Percentiles rank a stretch among this genome's conserved stretches.
phyloP scores from a whole-genome alignment of 2,329 filamentous ascomycete species.

The Bipolaris gigantea region DNA sequence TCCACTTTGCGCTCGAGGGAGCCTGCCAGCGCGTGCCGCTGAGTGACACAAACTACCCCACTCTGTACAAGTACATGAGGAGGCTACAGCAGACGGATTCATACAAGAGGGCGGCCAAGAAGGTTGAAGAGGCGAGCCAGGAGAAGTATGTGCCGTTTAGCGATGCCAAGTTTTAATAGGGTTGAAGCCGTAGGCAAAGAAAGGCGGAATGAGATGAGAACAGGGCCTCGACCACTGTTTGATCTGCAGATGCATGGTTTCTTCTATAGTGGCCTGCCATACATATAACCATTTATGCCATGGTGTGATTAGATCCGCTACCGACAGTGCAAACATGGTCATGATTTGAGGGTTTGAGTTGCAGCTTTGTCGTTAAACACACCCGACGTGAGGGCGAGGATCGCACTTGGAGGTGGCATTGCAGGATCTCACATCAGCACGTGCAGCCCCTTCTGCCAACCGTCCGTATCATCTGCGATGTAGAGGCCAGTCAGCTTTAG shows the following conservation, averaged over 20 bases:
- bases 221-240: not conserved
- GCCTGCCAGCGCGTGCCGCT: slow-evolving; percentile 43
- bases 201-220: not conserved
- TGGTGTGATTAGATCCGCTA: too few relatives aligned
- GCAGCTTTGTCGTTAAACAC: not conserved
- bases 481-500: not conserved
- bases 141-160: slow-evolving; percentile 42
- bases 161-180: slow-evolving; percentile 22
- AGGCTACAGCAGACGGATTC: slow-evolving; percentile 49
- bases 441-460: not conserved
- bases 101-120: slow-evolving; percentile 54
- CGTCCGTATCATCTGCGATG: not conserved
- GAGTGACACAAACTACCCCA: slow-evolving; percentile 51
- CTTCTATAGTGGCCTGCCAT: not conserved
- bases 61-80: slow-evolving; percentile 51
- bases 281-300: too few relatives aligned
- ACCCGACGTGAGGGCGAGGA: not conserved
- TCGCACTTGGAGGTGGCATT: not conserved
- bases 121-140: slow-evolving; percentile 51
- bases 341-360: not conserved
- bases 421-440: slow-evolving; percentile 1
- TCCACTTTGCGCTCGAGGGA: slow-evolving; percentile 56
- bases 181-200: not conserved
- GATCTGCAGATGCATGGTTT: not conserved
- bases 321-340: too few relatives aligned